Evolutionary conservation across 257 asterid genomes (phyloP).

Genomic region (Vinca minor): DNA sequence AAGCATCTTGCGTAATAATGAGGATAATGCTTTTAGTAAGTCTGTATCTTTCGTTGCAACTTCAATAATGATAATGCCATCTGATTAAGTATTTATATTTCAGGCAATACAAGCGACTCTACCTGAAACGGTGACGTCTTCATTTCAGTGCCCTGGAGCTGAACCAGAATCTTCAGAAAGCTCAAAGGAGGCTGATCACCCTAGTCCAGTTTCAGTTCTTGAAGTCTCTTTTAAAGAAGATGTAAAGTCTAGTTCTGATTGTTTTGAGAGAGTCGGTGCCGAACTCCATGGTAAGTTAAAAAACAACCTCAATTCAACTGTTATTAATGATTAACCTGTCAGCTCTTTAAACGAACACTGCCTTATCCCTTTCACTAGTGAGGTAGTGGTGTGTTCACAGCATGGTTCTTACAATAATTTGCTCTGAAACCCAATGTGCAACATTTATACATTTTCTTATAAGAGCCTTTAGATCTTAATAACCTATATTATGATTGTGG

Average conservation of each 20-base stretch:
- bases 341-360: too few species aligned
- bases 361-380: too few species aligned
- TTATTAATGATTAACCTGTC: not conserved
- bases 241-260: slow-evolving; percentile 44
- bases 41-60: not conserved
- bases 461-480: too few species aligned
- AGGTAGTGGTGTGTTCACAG: too few species aligned
- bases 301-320: slow-evolving; percentile 2
- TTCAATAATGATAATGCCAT: not conserved
- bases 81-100: slow-evolving; percentile 9
- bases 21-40: not conserved
- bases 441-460: too few species aligned
- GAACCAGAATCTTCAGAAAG: slow-evolving; percentile 51
- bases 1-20: not conserved
- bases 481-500: too few species aligned
- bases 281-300: slow-evolving; percentile 64
- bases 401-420: too few species aligned
- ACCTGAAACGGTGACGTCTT: slow-evolving; percentile 17
- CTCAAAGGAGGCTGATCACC: slow-evolving; percentile 69
- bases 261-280: slow-evolving; percentile 71
- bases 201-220: slow-evolving; percentile 79
- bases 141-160: slow-evolving; percentile 19
- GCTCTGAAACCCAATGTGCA: too few species aligned
- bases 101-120: slow-evolving; percentile 36
- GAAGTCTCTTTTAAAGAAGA: slow-evolving; percentile 61